phyloP scores from a whole-genome alignment of 108 stramenopile genomes.

The Pseudonitzschia multistriata region DNA sequence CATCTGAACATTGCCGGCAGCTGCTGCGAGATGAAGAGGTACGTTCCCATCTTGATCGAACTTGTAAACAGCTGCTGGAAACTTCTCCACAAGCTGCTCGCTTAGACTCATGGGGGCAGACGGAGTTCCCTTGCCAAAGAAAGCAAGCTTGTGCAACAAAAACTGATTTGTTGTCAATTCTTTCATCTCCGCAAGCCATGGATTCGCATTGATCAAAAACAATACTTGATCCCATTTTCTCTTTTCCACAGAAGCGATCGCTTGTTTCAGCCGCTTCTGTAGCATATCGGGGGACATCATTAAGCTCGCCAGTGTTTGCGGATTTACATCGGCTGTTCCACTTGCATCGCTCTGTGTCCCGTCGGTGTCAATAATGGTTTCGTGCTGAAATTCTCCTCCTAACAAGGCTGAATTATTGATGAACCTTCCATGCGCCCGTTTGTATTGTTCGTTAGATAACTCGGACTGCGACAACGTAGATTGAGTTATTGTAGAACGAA shows the following conservation, averaged over 20 bases:
- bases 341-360: conserved; percentile 50
- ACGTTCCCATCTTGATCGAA: conserved; percentile 85
- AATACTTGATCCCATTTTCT: conserved; percentile 75
- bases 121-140: conserved; percentile 52
- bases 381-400: conserved; percentile 19
- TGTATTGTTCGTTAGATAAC: conserved; percentile 17
- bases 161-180: conserved; percentile 79
- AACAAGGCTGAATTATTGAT: conserved; percentile 18
- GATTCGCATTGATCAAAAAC: conserved; percentile 78
- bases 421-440: conserved; percentile 16
- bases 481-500: not conserved
- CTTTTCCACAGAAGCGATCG: conserved; percentile 69
- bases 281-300: conserved; percentile 79
- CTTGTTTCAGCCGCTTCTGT: conserved; percentile 78
- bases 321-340: conserved; percentile 34
- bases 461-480: conserved; percentile 12
- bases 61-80: conserved; percentile 71
- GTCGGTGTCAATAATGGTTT: conserved; percentile 79
- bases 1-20: conserved; percentile 74
- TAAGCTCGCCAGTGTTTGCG: conserved; percentile 42
- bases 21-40: conserved; percentile 82
- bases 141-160: conserved; percentile 75
- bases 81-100: conserved; percentile 53
- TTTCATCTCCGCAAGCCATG: conserved; percentile 84
- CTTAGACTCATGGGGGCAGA: conserved; percentile 58